These are phyloP conservation scores for Oryza officinalis DNA, from an alignment of 176 grass and related monocot species.

Conservation along the genomic window DNA sequence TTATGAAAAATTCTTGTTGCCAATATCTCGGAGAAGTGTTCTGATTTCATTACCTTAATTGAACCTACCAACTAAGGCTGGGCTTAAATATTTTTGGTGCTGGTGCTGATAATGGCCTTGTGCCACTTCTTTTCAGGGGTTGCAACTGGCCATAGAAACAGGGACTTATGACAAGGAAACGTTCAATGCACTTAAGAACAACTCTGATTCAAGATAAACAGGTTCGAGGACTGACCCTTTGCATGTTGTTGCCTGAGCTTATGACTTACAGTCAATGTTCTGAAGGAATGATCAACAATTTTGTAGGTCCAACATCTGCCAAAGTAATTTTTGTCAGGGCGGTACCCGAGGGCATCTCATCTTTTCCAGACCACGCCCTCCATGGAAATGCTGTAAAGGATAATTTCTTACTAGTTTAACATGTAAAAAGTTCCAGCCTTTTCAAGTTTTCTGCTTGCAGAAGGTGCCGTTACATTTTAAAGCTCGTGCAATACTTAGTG, in stretches of 20 bases:
- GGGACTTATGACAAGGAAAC: slow-evolving; percentile 34
- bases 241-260: not conserved
- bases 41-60: not conserved
- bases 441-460: slow-evolving; percentile 37
- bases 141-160: slow-evolving; percentile 61
- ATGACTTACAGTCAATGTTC: not conserved
- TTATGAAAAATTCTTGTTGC: not conserved
- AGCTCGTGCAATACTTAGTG: slow-evolving; percentile 8
- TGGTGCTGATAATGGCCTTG: not conserved
- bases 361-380: not conserved
- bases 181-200: slow-evolving; percentile 13
- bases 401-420: slow-evolving; percentile 29
- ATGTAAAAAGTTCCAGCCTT: slow-evolving; percentile 49
- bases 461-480: slow-evolving; percentile 38
- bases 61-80: not conserved
- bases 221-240: slow-evolving; percentile 35
- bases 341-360: not conserved
- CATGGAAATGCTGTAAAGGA: slow-evolving; percentile 31
- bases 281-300: slow-evolving; percentile 7
- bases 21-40: not conserved
- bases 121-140: slow-evolving; percentile 43
- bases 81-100: not conserved
- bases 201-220: slow-evolving; percentile 48
- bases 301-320: slow-evolving; percentile 36
- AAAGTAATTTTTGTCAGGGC: slow-evolving; percentile 28